These are phyloP conservation scores for Pyrrhoderma noxium DNA, from an alignment of 1,284 basidiomycete genomes.

Conservation along the genomic window DNA sequence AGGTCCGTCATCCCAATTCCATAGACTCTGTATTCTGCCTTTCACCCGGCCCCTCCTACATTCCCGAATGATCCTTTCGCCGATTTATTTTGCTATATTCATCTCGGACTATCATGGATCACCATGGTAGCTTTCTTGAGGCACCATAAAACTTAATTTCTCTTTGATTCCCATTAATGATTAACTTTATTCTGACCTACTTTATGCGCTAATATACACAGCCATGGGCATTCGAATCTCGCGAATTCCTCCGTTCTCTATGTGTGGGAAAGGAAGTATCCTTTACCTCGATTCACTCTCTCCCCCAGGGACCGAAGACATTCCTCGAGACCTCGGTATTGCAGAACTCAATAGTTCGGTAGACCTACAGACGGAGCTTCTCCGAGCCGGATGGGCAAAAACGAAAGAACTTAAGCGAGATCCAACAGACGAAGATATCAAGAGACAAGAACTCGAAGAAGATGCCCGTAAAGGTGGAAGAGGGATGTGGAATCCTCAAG, in stretches of 20 bases:
- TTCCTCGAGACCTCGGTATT: slow-evolving; percentile 68
- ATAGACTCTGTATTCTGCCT: not conserved
- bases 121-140: too few species aligned
- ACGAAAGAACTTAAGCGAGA: slow-evolving; percentile 82
- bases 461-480: slow-evolving; percentile 73
- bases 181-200: not conserved
- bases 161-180: not conserved
- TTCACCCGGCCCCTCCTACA: slow-evolving; percentile 1
- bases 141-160: too few species aligned
- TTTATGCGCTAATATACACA: slow-evolving; percentile 26
- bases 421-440: slow-evolving; percentile 71
- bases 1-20: slow-evolving; percentile 41
- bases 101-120: too few species aligned
- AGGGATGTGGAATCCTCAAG: slow-evolving; percentile 86
- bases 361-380: slow-evolving; percentile 74
- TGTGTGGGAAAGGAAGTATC: slow-evolving; percentile 85
- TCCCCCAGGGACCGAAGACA: slow-evolving; percentile 60
- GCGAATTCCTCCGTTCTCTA: slow-evolving; percentile 83
- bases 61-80: not conserved
- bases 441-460: slow-evolving; percentile 65
- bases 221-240: slow-evolving; percentile 88
- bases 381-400: slow-evolving; percentile 87
- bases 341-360: slow-evolving; percentile 52
- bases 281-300: slow-evolving; percentile 70
- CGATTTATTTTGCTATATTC: not conserved